Evolutionary conservation across 176 grass and related monocot genomes (phyloP).

Genomic region (Sorghum bicolor): DNA sequence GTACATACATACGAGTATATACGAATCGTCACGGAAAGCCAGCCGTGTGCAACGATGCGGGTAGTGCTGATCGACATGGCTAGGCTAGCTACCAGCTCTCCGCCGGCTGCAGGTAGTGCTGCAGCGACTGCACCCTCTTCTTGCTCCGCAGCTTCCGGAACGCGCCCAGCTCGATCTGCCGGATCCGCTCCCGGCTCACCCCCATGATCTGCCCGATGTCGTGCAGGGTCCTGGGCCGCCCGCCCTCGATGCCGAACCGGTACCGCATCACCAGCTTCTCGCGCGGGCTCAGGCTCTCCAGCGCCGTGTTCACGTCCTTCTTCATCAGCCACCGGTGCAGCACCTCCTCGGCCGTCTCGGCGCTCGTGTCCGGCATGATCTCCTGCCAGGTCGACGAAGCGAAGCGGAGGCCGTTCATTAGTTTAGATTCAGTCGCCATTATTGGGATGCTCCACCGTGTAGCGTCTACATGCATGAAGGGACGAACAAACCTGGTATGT

Average conservation of each 20-base stretch:
- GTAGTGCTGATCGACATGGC: not conserved
- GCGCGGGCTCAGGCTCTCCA: slow-evolving; percentile 60
- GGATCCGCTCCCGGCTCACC: slow-evolving; percentile 86
- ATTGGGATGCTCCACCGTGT: not conserved
- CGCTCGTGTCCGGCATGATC: slow-evolving; percentile 57
- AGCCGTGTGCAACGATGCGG: not conserved
- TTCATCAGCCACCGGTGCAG: slow-evolving; percentile 67
- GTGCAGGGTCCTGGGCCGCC: slow-evolving; percentile 66
- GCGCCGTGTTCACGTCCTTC: slow-evolving; percentile 57
- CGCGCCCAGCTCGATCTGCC: slow-evolving; percentile 77
- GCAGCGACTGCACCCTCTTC: slow-evolving; percentile 59
- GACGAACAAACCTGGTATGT: slow-evolving; percentile 59
- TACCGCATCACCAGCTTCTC: slow-evolving; percentile 66
- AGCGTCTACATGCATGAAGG: too few relatives aligned
- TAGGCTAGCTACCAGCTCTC: slow-evolving; percentile 42
- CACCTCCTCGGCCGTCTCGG: slow-evolving; percentile 59
- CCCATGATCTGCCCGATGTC: slow-evolving; percentile 68
- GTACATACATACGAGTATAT: not conserved
- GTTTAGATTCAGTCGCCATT: not conserved
- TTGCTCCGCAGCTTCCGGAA: slow-evolving; percentile 81
- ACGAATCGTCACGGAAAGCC: not conserved
- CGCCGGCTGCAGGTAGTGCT: slow-evolving; percentile 52
- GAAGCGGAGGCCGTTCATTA: not conserved
- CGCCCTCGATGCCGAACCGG: slow-evolving; percentile 73
- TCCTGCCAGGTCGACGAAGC: slow-evolving; percentile 38